These are phyloP conservation scores for Parastagonospora nodorum DNA, from an alignment of 2,329 filamentous ascomycete genomes.

Conservation along the genomic window DNA sequence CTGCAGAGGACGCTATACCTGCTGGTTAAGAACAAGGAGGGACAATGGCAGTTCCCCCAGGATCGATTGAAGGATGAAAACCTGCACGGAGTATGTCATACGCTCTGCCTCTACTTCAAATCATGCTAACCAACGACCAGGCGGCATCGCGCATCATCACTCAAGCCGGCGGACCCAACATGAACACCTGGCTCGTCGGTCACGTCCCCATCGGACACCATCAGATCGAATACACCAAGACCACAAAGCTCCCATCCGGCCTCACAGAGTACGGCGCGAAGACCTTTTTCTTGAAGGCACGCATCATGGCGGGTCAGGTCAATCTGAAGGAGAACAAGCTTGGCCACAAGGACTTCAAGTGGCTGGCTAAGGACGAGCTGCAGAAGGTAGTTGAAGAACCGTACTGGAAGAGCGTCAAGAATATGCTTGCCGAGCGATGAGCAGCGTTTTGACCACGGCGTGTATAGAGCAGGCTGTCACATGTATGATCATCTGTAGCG, in stretches of 20 bases:
- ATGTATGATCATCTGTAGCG: too few relatives aligned
- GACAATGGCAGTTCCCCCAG: conserved; percentile 81
- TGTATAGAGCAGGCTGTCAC: too few relatives aligned
- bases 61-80: conserved; percentile 74
- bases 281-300: conserved; percentile 93
- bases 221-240: conserved; percentile 60
- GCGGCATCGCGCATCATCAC: conserved; percentile 79
- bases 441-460: too few relatives aligned
- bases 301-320: conserved; percentile 97
- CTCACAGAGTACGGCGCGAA: conserved; percentile 69
- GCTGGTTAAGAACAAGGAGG: conserved; percentile 74
- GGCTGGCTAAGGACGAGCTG: conserved; percentile 90
- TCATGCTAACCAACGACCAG: conserved; percentile 55
- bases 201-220: conserved; percentile 86
- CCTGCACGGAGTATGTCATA: conserved; percentile 75
- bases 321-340: conserved; percentile 74
- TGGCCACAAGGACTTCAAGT: conserved; percentile 82
- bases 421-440: conserved; percentile 73
- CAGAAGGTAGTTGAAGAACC: conserved; percentile 65
- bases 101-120: not conserved
- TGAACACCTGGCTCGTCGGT: conserved; percentile 98
- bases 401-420: conserved; percentile 77
- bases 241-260: conserved; percentile 17
- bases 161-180: conserved; percentile 82
- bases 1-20: conserved; percentile 86